phyloP scores from a whole-genome alignment of 2,329 filamentous ascomycete genomes.

The Pseudogymnoascus sp. region DNA sequence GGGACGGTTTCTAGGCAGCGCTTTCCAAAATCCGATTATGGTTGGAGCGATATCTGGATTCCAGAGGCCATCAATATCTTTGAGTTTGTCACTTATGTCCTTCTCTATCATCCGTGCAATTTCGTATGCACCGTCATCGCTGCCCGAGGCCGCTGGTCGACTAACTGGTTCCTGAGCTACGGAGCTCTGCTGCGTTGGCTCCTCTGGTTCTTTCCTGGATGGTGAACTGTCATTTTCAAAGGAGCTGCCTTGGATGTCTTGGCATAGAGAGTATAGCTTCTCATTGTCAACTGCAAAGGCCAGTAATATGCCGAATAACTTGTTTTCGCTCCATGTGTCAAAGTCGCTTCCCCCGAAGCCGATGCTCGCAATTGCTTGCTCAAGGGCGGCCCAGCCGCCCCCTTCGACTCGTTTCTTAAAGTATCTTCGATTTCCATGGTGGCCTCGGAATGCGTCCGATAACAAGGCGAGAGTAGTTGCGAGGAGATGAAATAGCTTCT shows the following conservation, averaged over 20 bases:
- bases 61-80: conserved; percentile 45
- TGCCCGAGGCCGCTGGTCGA: not conserved
- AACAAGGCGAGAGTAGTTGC: conserved; percentile 67
- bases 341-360: conserved; percentile 58
- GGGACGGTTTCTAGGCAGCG: conserved; percentile 44
- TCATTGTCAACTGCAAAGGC: conserved; percentile 76
- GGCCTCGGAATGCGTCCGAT: conserved; percentile 57
- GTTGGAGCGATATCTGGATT: conserved; percentile 57
- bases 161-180: not conserved
- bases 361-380: conserved; percentile 63
- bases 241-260: conserved; percentile 29
- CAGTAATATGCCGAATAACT: conserved; percentile 76
- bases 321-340: conserved; percentile 60
- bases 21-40: conserved; percentile 57
- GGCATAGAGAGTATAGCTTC: conserved; percentile 62
- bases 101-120: conserved; percentile 24
- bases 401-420: conserved; percentile 70
- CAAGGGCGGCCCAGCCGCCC: conserved; percentile 71
- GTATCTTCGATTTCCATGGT: conserved; percentile 81
- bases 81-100: conserved; percentile 43
- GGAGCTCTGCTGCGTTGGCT: not conserved
- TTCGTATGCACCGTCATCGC: conserved; percentile 19
- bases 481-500: conserved; percentile 60
- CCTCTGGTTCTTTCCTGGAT: not conserved
- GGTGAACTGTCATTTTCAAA: not conserved